Conservation (phyloP, 176 grass and related monocot species). For the Rhynchospora pubera region DNA sequence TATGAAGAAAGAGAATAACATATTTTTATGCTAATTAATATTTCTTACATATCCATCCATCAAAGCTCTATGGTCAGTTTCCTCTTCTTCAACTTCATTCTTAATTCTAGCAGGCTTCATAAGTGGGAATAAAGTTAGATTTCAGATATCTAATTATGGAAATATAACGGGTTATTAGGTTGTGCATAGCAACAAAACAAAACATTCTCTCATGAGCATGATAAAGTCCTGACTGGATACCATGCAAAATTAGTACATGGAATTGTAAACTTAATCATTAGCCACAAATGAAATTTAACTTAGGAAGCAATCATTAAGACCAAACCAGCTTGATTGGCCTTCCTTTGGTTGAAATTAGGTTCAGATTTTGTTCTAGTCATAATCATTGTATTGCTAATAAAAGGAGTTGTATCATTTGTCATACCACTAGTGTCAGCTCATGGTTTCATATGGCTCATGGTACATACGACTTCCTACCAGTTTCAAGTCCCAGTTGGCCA, state of each 20-base stretch:
- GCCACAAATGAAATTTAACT: not conserved
- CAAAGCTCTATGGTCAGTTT: constrained; percentile 50
- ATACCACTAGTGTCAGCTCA: no score
- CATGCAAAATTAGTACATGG: no score
- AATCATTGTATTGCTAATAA: no score
- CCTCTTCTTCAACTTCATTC: constrained; percentile 48
- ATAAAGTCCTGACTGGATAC: not conserved
- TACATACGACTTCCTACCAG: no score
- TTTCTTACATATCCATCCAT: constrained; percentile 85
- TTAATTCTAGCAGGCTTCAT: constrained; percentile 35
- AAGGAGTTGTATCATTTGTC: no score
- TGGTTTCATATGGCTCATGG: no score
- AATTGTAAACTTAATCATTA: not conserved
- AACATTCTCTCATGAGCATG: not conserved
- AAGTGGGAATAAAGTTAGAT: constrained; percentile 9
- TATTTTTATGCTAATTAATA: not conserved
- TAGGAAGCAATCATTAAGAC: not conserved
- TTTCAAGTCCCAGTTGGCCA: no score
- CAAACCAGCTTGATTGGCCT: not conserved
- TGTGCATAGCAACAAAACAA: not conserved
- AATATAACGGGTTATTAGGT: constrained; percentile 20
- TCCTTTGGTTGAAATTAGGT: not conserved
- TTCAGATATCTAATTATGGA: constrained; percentile 7
- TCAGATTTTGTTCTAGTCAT: not conserved
- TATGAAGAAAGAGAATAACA: constrained; percentile 1